Evolutionary conservation across 1,284 basidiomycete species (phyloP), one percentile per base, ranked within the genome.

Genomic region (Boletus sp.): DNA sequence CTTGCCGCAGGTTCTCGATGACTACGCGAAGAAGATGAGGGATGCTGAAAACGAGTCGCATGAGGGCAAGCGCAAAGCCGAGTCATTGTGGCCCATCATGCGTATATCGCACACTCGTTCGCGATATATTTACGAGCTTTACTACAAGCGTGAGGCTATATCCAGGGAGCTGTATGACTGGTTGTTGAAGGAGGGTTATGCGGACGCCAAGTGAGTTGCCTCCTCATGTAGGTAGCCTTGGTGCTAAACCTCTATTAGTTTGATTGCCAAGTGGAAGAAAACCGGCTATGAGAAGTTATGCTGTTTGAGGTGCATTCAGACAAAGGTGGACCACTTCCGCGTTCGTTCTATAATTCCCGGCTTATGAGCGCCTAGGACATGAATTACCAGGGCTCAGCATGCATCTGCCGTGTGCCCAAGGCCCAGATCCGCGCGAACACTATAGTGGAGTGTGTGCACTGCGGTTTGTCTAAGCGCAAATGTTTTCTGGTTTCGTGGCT

Each of bases 261-360:
- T 99, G 67, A 92, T 99, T 68, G 96, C 96, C 26, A 99, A 99
- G 69, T 99, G 96, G 96, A 99, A 99, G 76, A 96, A 97, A 71
- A 75, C 89, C 9, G 96, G 96, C 3, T 99, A 99, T 68, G 96
- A 99, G 72, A 98, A 98, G 66, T 76, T 99, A 29, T 99, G 96
- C 68, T 99, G 96, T 65, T 74, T 98, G 41, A 77, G 96, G 41
- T 99, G 96, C 71, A 97, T 99, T 49, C 95, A 98, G 71, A 93
- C 93, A 3, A 82, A 82, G 69, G 93, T 90, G 58, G 50, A 78
- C 66, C 38, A 44, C 33, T 20, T 50, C 8, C 41, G 34, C 43
- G 37, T 47, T 27, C 46, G 33, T 26, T 45, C 47, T 41, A 37
- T 48, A 54, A 41, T 46, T 40, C 33, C 51, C 32, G 30, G 50